Evolutionary conservation across 495 filamentous ascomycete species (phyloP), one percentile per base, ranked within the genome.

Genomic region (Penicillium flavigenum): DNA sequence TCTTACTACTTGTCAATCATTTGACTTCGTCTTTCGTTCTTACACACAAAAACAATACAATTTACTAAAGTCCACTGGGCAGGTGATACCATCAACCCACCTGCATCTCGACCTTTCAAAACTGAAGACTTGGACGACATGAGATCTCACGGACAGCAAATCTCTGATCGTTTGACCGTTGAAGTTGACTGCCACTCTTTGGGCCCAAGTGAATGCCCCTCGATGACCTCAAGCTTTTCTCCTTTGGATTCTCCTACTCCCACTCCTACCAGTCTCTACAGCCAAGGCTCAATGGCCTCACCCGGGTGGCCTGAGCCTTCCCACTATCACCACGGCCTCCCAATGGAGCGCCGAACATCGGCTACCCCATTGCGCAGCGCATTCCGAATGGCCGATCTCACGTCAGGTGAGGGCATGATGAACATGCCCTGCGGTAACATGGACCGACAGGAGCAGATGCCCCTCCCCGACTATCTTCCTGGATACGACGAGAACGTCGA

Each of bases 401-500:
- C 70, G 0, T 71, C 74, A 0, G 63, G 58, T 5, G 76, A 77
- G 12, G 57, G 58, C 12, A 71, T 77, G 61, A 71, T 77, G 61
- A 63, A 63, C 16, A 61, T 76, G 62, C 60, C 68, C 2, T 76
- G 68, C 41, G 64, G 68, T 16, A 64, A 59, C 47, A 66, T 77
- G 63, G 76, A 76, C 0, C 54, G 65, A 20, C 73, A 71, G 27
- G 76, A 77, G 2, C 68, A 72, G 14, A 69, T 78, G 59, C 69
- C 73, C 0, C 68, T 76, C 20, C 47, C 67, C 16, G 73, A 76
- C 47, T 76, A 77, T 58, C 59, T 77, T 2, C 66, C 74, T 2
- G 72, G 68, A 17, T 79, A 79, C 45, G 74, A 77, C 27, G 76
- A 79, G 24, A 73, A 71, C 36, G 67, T 72, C n/a, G 76, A 77